phyloP scores from a whole-genome alignment of 2,329 filamentous ascomycete genomes.

The Diaporthe citri region DNA sequence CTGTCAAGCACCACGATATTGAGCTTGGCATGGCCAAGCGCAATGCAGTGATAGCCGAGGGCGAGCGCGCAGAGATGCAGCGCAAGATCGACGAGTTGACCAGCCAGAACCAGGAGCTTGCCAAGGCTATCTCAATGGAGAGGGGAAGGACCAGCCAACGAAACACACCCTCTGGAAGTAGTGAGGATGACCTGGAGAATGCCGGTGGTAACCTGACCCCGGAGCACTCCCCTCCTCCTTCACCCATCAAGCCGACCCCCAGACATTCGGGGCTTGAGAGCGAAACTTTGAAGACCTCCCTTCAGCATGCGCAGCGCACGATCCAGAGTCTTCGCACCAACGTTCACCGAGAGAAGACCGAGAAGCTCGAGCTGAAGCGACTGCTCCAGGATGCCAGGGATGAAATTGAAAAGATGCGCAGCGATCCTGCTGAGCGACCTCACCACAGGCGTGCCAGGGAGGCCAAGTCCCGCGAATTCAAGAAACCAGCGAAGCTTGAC shows the following conservation, averaged over 20 bases:
- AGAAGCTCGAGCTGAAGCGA: slow-evolving; percentile 94
- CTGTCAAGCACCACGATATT: slow-evolving; percentile 87
- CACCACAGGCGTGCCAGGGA: slow-evolving; percentile 71
- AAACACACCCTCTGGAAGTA: slow-evolving; percentile 68
- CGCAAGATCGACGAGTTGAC: slow-evolving; percentile 90
- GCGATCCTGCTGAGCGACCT: slow-evolving; percentile 55
- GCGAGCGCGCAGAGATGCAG: slow-evolving; percentile 82
- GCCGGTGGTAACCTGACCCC: slow-evolving; percentile 80
- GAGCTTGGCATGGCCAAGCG: slow-evolving; percentile 88
- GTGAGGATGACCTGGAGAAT: slow-evolving; percentile 73
- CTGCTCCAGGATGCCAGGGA: slow-evolving; percentile 96
- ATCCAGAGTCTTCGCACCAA: slow-evolving; percentile 96
- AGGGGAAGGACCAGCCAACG: slow-evolving; percentile 76
- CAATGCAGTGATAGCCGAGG: slow-evolving; percentile 81
- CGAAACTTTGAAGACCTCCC: slow-evolving; percentile 93
- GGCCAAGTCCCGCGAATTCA: slow-evolving; percentile 75
- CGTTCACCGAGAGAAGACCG: slow-evolving; percentile 97
- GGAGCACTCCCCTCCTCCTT: slow-evolving; percentile 90
- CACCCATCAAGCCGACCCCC: slow-evolving; percentile 91
- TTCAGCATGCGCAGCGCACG: slow-evolving; percentile 94
- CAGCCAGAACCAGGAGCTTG: slow-evolving; percentile 90
- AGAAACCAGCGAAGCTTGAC: slow-evolving; percentile 76
- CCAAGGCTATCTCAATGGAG: slow-evolving; percentile 82
- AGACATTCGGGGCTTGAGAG: slow-evolving; percentile 93
- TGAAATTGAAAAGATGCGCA: slow-evolving; percentile 82